These are phyloP conservation scores for Capillidium rhysosporum DNA, from an alignment of 371 early-diverging fungal species.

Conservation along the genomic window DNA sequence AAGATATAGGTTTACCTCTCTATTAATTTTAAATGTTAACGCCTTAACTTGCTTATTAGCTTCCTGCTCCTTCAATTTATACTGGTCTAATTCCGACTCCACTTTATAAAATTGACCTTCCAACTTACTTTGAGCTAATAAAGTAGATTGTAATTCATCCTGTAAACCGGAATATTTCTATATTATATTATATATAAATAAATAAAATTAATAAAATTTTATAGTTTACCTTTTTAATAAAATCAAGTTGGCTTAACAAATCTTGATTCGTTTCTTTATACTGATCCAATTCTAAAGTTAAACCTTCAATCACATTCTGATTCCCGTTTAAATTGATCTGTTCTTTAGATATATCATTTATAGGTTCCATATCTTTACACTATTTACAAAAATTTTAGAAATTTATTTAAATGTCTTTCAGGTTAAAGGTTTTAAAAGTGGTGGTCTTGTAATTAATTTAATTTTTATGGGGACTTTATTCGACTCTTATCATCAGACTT, in stretches of 20 bases:
- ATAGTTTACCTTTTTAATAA: conserved; percentile 5
- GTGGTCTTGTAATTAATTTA: too few species aligned
- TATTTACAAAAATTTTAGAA: too few species aligned
- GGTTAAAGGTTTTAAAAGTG: too few species aligned
- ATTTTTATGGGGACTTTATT: too few species aligned
- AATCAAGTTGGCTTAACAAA: background rate
- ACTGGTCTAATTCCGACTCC: background rate
- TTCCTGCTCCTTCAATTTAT: background rate
- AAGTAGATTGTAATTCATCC: background rate
- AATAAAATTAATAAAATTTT: background rate
- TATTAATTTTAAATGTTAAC: background rate
- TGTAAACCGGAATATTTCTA: conserved; percentile 5
- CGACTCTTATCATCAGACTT: too few species aligned
- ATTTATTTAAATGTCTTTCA: too few species aligned
- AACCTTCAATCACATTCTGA: too few species aligned
- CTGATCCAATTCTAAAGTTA: too few species aligned
- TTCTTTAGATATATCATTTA: too few species aligned
- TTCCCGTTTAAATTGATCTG: too few species aligned
- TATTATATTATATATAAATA: background rate
- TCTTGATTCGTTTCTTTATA: too few species aligned
- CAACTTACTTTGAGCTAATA: conserved; percentile 3
- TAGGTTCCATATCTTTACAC: too few species aligned
- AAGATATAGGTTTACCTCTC: background rate
- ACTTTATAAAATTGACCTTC: conserved; percentile 1
- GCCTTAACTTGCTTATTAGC: background rate